Percentiles rank a stretch among this genome's conserved stretches.
These are phyloP conservation scores for Coleophoma cylindrospora DNA, from an alignment of 2,329 filamentous ascomycete genomes.

Conservation along the genomic window DNA sequence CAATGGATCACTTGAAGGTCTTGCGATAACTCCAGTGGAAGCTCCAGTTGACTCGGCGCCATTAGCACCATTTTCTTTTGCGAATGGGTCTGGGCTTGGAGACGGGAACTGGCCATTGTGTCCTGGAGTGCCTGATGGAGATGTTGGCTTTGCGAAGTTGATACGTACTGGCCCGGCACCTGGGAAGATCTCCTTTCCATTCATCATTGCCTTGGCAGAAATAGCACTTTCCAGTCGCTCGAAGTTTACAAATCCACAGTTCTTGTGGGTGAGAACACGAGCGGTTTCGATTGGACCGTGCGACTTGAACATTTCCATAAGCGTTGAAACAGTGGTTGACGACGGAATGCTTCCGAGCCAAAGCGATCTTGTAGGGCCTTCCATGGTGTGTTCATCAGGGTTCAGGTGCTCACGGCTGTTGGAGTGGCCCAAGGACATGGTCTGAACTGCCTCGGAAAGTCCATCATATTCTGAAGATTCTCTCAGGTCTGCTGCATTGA, in stretches of 20 bases:
- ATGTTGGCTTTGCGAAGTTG: constrained; percentile 95
- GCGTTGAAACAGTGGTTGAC: constrained; percentile 90
- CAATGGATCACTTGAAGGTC: constrained; percentile 45
- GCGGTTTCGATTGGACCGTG: constrained; percentile 89
- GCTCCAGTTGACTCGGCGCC: constrained; percentile 30
- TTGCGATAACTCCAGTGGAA: constrained; percentile 31
- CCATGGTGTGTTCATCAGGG: constrained; percentile 70
- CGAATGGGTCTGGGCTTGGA: constrained; percentile 83
- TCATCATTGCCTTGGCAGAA: constrained; percentile 79
- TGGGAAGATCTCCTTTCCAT: constrained; percentile 97
- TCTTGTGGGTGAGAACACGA: constrained; percentile 94
- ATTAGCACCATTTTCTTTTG: constrained; percentile 44
- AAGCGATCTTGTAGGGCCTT: constrained; percentile 85
- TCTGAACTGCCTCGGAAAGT: constrained; percentile 75
- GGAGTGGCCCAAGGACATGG: constrained; percentile 66
- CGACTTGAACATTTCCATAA: constrained; percentile 92
- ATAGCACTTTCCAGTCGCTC: constrained; percentile 88
- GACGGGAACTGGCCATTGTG: constrained; percentile 85
- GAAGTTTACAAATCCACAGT: constrained; percentile 98
- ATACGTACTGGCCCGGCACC: constrained; percentile 92
- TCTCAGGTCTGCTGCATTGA: constrained; percentile 70
- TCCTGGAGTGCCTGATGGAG: constrained; percentile 82
- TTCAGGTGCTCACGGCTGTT: constrained; percentile 63
- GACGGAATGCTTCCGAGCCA: constrained; percentile 98
- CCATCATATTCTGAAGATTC: constrained; percentile 78